Evolutionary conservation across 495 filamentous ascomycete genomes (phyloP), one percentile per base, ranked within the genome.

Genomic region (Rostrohypoxylon terebratum): DNA sequence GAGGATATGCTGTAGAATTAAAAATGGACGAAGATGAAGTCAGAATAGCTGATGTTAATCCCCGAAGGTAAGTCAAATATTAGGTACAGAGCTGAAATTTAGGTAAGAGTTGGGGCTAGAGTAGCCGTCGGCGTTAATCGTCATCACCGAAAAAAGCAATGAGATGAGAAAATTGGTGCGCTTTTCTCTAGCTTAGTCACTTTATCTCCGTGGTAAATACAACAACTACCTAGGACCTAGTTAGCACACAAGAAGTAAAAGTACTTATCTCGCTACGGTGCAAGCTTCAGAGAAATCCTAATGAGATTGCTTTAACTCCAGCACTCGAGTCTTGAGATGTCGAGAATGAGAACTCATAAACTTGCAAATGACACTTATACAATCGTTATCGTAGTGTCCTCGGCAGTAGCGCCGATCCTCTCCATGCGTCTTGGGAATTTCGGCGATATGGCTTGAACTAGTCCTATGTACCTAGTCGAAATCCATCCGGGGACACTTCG

Each of bases 341-440:
- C 6, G 28, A 28, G 28, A 28, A 28, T 28, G 28, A 28, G 28
- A 5, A 28, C 28, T 28, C n/a, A n/a, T n/a, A n/a, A n/a, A n/a
- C n/a, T n/a, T n/a, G n/a, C n/a, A n/a, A n/a, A n/a, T n/a, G n/a
- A n/a, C n/a, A n/a, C 21, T 48, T 48, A 48, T 21, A 48, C 45
- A 21, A 48, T 48, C 47, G 66, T 68, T n/a, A 72, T 51, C 7
- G 69, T 72, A 13, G 53, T 14, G 0, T 72, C 69, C 11, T 63
- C 51, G 8, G 63, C 69, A 14, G 64, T 59, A 5, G 28, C 45
- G 6, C 63, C 69, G 1, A 72, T 63, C 48, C 69, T 61, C 51
- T 72, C 69, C 69, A 67, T 67, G 18, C 20, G 50, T 13, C 51
- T 58, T 8, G 59, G 69, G 16, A 45, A 60, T 34, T 54, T 72